Evolutionary conservation across 495 filamentous ascomycete genomes (phyloP).

Genomic region (Xylaria longipes): DNA sequence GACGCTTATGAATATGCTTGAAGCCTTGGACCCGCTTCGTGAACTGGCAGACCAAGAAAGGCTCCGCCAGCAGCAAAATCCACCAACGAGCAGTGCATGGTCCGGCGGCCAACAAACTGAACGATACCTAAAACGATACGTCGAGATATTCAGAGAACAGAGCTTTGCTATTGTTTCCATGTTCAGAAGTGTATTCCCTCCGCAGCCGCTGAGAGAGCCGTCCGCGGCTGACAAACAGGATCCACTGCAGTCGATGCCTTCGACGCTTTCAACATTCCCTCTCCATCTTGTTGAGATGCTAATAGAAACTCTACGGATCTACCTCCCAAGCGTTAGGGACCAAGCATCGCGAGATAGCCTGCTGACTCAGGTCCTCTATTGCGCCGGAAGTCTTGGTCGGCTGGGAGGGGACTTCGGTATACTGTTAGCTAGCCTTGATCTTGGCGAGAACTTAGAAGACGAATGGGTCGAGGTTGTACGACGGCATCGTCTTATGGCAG

Average conservation of each 20-base stretch:
- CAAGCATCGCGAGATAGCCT: conserved; percentile 80
- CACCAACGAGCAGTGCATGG: conserved; percentile 53
- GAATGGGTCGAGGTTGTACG: conserved; percentile 94
- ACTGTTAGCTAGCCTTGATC: conserved; percentile 74
- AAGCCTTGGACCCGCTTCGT: conserved; percentile 83
- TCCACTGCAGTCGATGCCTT: conserved; percentile 72
- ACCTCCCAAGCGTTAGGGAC: conserved; percentile 85
- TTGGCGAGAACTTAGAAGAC: conserved; percentile 61
- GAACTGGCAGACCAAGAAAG: conserved; percentile 91
- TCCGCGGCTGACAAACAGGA: conserved; percentile 49
- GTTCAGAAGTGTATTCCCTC: conserved; percentile 87
- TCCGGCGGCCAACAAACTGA: conserved; percentile 90
- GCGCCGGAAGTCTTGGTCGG: conserved; percentile 88
- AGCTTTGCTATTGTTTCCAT: conserved; percentile 93
- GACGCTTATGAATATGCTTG: conserved; percentile 79
- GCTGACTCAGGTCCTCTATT: conserved; percentile 94
- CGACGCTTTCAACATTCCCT: conserved; percentile 83
- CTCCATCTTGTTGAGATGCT: conserved; percentile 84
- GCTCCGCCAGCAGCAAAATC: conserved; percentile 45
- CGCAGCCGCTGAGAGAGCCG: conserved; percentile 41
- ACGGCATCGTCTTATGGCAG: conserved; percentile 86
- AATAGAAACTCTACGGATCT: conserved; percentile 75
- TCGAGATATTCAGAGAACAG: conserved; percentile 98
- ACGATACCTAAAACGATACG: conserved; percentile 90
- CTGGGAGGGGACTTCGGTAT: conserved; percentile 93